Evolutionary conservation across 371 early-diverging fungal genomes (phyloP).

Genomic region (Polyrhizophydium stewartii): DNA sequence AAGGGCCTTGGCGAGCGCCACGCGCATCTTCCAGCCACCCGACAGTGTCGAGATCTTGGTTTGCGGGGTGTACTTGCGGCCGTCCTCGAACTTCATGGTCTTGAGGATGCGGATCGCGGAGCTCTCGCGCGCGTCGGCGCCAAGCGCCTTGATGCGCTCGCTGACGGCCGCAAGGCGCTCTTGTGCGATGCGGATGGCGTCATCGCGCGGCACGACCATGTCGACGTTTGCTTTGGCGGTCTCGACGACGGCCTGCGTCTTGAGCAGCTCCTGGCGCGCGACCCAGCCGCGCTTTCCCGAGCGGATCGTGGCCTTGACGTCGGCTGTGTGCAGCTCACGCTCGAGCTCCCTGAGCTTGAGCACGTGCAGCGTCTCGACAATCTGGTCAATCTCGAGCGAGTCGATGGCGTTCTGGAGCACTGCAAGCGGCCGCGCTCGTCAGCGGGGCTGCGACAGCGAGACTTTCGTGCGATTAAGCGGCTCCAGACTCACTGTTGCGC

Average conservation of each 20-base stretch:
- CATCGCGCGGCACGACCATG: slow-evolving; percentile 17
- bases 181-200: slow-evolving; percentile 5
- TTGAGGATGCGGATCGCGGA: slow-evolving; percentile 55
- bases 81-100: slow-evolving; percentile 41
- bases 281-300: slow-evolving; percentile 75
- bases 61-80: slow-evolving; percentile 20
- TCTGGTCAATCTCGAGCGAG: neutral
- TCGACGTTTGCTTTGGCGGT: neutral
- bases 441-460: too few relatives aligned
- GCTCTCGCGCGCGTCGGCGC: slow-evolving; percentile 35
- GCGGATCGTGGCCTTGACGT: slow-evolving; percentile 65
- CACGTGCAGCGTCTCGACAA: slow-evolving; percentile 15
- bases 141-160: slow-evolving; percentile 6
- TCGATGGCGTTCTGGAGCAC: slow-evolving; percentile 18
- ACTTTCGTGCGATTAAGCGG: slow-evolving; percentile 17
- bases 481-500: slow-evolving; percentile 19
- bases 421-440: too few relatives aligned
- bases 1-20: slow-evolving; percentile 77
- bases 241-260: slow-evolving; percentile 18
- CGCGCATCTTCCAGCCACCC: slow-evolving; percentile 90
- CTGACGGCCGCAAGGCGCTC: slow-evolving; percentile 9
- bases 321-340: slow-evolving; percentile 46
- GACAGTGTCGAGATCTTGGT: slow-evolving; percentile 44
- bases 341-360: slow-evolving; percentile 19
- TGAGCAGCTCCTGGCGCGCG: slow-evolving; percentile 62